Evolutionary conservation across 75 land plant species (phyloP).

Genomic region (Pinus albicaulis): DNA sequence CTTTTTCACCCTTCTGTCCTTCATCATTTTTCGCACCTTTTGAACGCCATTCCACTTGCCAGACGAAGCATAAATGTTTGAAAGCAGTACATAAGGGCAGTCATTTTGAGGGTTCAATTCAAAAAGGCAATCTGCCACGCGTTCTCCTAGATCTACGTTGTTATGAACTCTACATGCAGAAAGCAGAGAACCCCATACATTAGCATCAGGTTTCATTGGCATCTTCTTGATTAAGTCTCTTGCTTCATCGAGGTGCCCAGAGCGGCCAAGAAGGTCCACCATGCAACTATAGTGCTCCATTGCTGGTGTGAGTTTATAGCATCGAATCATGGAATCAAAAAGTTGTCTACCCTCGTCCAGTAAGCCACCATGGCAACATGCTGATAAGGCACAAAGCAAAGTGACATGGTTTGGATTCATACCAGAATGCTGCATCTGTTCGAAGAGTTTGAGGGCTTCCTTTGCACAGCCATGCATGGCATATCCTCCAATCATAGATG

Average conservation of each 20-base stretch:
- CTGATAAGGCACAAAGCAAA: not conserved
- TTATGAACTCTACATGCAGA: conserved; percentile 44
- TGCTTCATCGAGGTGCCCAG: conserved; percentile 35
- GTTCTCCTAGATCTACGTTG: conserved; percentile 17
- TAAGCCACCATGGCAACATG: not conserved
- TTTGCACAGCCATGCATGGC: conserved; percentile 2
- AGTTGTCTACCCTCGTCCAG: conserved; percentile 15
- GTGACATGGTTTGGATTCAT: conserved; percentile 14
- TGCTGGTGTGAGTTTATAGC: conserved; percentile 25
- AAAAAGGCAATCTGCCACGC: not conserved
- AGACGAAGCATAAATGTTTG: not conserved
- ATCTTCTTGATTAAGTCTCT: conserved; percentile 28
- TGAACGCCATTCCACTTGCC: not conserved
- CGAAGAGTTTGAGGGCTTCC: conserved; percentile 10
- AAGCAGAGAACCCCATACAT: conserved; percentile 49
- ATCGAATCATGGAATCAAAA: conserved; percentile 36
- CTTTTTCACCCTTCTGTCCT: not conserved
- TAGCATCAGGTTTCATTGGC: conserved; percentile 37
- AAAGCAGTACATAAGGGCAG: not conserved
- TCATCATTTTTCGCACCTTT: not conserved
- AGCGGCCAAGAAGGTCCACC: conserved; percentile 45
- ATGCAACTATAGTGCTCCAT: conserved; percentile 41
- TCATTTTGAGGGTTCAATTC: not conserved
- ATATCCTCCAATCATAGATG: not conserved
- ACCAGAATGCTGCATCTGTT: not conserved